Evolutionary conservation across 1,284 basidiomycete genomes (phyloP).

Genomic region (Rhodotorula mucilaginosa): DNA sequence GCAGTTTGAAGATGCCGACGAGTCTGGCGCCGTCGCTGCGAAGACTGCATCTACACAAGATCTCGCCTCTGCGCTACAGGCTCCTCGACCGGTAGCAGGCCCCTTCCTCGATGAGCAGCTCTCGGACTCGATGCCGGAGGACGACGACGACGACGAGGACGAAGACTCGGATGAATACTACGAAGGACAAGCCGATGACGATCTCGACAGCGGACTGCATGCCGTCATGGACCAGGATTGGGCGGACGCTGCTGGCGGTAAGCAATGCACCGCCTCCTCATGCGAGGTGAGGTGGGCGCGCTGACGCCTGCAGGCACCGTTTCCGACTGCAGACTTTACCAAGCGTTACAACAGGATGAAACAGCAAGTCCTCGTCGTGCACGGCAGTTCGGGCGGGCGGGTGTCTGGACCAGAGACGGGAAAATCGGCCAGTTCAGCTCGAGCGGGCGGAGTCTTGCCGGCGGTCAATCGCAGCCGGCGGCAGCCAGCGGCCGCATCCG

Average conservation of each 20-base stretch:
- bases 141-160: conserved; percentile 21
- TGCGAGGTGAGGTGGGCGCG: background rate
- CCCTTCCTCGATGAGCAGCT: conserved; percentile 14
- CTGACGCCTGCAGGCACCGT: background rate
- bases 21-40: conserved; percentile 8
- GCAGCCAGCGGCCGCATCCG: conserved; percentile 21
- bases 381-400: background rate
- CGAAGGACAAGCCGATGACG: conserved; percentile 44
- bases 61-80: background rate
- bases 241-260: conserved; percentile 77
- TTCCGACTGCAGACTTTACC: conserved; percentile 70
- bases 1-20: conserved; percentile 30
- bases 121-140: conserved; percentile 9
- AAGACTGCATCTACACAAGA: background rate
- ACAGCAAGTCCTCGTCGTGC: conserved; percentile 59
- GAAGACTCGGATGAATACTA: conserved; percentile 53
- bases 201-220: conserved; percentile 30
- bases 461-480: conserved; percentile 66
- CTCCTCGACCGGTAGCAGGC: background rate
- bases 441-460: conserved; percentile 53
- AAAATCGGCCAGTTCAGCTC: conserved; percentile 40
- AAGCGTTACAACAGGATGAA: conserved; percentile 91
- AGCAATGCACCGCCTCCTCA: conserved; percentile 33
- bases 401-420: background rate
- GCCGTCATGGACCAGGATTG: conserved; percentile 71